phyloP scores from a whole-genome alignment of 495 filamentous ascomycete species.

The Poronia punctata region DNA sequence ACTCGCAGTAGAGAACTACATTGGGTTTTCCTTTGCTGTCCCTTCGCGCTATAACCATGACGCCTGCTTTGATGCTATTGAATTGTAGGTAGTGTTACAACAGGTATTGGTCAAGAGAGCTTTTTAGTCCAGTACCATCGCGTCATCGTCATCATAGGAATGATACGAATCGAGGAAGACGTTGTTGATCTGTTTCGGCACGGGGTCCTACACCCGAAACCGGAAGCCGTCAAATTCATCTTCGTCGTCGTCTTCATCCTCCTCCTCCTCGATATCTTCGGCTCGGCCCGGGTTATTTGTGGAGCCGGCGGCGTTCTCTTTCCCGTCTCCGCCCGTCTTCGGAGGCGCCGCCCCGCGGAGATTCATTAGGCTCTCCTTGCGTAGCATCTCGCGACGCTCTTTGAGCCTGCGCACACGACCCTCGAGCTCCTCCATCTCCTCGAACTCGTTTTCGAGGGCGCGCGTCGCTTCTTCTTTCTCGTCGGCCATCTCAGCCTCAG shows the following conservation, averaged over 20 bases:
- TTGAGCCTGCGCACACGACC: slow-evolving; percentile 69
- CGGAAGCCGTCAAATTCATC: slow-evolving; percentile 66
- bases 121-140: too few species aligned
- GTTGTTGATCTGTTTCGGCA: too few species aligned
- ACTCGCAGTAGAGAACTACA: too few species aligned
- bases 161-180: too few species aligned
- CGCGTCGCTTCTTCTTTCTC: slow-evolving; percentile 82
- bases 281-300: slow-evolving; percentile 21
- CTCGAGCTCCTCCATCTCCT: slow-evolving; percentile 89
- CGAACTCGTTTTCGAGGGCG: slow-evolving; percentile 80
- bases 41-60: too few species aligned
- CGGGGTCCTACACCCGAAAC: slow-evolving; percentile 47
- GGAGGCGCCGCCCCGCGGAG: slow-evolving; percentile 21
- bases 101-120: too few species aligned
- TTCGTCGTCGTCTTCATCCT: slow-evolving; percentile 51
- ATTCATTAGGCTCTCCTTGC: slow-evolving; percentile 29
- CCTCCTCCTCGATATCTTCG: slow-evolving; percentile 30
- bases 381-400: slow-evolving; percentile 52
- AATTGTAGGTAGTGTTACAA: too few species aligned
- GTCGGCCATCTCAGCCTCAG: slow-evolving; percentile 52
- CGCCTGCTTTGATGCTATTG: too few species aligned
- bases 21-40: too few species aligned
- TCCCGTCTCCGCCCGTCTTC: slow-evolving; percentile 6
- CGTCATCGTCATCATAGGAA: too few species aligned
- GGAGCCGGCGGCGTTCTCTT: slow-evolving; percentile 18